Evolutionary conservation across 176 grass and related monocot genomes (phyloP), one percentile per base, ranked within the genome.

Genomic region (Poa annua): DNA sequence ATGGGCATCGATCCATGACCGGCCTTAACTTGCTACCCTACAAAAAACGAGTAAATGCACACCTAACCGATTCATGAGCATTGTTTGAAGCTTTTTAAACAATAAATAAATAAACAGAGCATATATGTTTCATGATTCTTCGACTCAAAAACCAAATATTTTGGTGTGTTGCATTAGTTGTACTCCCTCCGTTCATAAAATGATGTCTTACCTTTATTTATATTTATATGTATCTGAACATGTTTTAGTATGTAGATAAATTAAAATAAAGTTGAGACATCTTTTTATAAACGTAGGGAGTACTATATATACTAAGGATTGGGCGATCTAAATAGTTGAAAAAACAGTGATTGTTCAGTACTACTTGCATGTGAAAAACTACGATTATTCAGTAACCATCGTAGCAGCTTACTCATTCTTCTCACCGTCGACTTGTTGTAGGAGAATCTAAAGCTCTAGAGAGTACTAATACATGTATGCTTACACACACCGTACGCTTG

Each of bases 41-140:
- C 83, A 83, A 78, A 21, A 66, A 66, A 17, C 11, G 47, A 83
- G 83, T 89, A 78, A 86, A 78, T 89, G 83, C 83, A 17, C 25
- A 89, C 83, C 83, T 66, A 89, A 86, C 83, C 24, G 8, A 81
- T 82, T 85, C 78, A 81, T 63, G 83, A 77, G 71, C 83, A 82
- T 82, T 82, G 83, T 77, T 84, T 26, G 72, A 34, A 49, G 16
- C 12, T 25, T 72, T 48, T 26, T 47, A 24, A 29, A 8, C 7
- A 49, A 48, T 1, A 71, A 48, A 45, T 45, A 12, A 25, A 47
- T 6, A 7, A 6, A 44, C 16, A 17, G 42, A 72, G 42, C 14
- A 72, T 48, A 54, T 66, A 78, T 78, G 73, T 63, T 87, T 39
- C 80, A 83, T 71, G 51, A 34, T 52, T 70, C 38, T 80, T 69